Conservation (phyloP, 2,329 filamentous ascomycete genomes). For the Scleromitrula shiraiana region DNA sequence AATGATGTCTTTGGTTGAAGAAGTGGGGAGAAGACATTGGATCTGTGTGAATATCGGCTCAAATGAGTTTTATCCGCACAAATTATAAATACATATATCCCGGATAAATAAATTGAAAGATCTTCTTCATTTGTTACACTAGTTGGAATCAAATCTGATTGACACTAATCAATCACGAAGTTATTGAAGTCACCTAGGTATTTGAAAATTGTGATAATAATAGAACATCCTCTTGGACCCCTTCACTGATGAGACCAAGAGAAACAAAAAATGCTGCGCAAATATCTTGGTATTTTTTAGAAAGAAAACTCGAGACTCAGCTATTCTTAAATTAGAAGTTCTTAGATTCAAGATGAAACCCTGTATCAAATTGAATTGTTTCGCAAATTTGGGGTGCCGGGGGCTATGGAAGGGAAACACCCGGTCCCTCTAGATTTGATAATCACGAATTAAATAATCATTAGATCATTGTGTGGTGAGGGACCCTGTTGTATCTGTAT, state of each 20-base stretch:
- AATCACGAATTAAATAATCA: background rate
- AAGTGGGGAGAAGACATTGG: too few species aligned
- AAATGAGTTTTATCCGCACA: conserved; percentile 1
- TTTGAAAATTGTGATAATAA: background rate
- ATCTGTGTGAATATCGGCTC: background rate
- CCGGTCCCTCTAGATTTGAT: too few species aligned
- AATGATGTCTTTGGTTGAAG: too few species aligned
- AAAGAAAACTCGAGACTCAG: too few species aligned
- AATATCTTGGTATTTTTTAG: background rate
- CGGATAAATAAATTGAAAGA: background rate
- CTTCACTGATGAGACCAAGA: background rate
- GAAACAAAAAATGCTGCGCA: background rate
- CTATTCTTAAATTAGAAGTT: too few species aligned
- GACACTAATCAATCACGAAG: too few species aligned
- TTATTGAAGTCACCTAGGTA: background rate
- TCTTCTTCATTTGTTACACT: too few species aligned
- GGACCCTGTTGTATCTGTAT: conserved; percentile 6
- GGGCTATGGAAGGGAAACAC: too few species aligned
- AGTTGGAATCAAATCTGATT: too few species aligned
- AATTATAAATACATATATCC: background rate
- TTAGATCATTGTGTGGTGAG: conserved; percentile 1
- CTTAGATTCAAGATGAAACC: too few species aligned
- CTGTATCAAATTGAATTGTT: too few species aligned
- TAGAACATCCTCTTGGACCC: background rate
- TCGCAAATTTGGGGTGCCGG: too few species aligned